phyloP scores from a whole-genome alignment of 2,329 filamentous ascomycete species.

The Hyphodiscus sp. region DNA sequence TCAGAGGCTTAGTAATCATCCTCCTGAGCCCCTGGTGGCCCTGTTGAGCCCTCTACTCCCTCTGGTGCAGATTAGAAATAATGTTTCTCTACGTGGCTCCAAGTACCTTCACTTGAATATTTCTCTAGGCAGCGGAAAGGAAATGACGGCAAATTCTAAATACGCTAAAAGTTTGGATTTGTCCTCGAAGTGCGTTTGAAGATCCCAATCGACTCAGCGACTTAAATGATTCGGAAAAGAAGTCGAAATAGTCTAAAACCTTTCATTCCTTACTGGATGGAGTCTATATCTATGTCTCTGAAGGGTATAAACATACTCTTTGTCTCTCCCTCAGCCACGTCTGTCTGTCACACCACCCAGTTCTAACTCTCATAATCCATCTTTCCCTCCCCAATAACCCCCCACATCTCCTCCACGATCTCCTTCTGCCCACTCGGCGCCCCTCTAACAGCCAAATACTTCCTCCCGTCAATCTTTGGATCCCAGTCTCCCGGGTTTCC shows the following conservation, averaged over 20 bases:
- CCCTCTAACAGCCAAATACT: constrained; percentile 57
- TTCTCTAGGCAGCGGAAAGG: no score
- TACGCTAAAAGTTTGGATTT: no score
- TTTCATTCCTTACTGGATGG: background rate
- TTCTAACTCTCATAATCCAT: constrained; percentile 39
- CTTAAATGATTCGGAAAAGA: background rate
- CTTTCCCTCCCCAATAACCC: constrained; percentile 46
- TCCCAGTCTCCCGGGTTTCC: constrained; percentile 70
- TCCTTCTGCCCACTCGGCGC: constrained; percentile 54
- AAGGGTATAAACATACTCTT: background rate
- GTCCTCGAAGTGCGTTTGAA: no score
- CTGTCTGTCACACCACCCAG: background rate
- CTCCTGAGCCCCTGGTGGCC: background rate
- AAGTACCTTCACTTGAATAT: no score
- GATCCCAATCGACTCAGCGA: no score
- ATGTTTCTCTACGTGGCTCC: no score
- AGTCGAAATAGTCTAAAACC: background rate
- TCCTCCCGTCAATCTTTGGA: constrained; percentile 49
- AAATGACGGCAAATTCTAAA: no score
- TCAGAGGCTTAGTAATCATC: no score
- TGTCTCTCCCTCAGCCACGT: background rate
- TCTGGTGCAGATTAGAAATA: no score
- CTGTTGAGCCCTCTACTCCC: no score
- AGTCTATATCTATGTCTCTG: background rate
- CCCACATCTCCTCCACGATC: constrained; percentile 60